These are phyloP conservation scores for Lotmaria passim DNA, from an alignment of 208 protist species.

Conservation along the genomic window DNA sequence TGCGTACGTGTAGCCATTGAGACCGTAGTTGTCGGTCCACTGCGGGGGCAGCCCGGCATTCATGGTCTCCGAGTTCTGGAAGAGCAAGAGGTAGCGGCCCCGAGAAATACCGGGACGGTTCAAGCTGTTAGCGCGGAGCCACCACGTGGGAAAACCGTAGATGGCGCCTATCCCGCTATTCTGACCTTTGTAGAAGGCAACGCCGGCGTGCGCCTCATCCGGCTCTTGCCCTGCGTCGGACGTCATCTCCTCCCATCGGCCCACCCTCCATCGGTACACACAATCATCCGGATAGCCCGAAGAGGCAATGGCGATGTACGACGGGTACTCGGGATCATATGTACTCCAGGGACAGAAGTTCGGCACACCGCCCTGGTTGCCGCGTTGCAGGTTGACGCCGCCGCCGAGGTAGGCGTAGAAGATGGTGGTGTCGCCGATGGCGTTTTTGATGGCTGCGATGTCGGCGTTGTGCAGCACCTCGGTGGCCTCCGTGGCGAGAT, in stretches of 20 bases:
- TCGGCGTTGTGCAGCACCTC: constrained; percentile 23
- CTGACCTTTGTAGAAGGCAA: background rate
- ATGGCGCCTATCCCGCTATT: background rate
- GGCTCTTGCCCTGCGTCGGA: background rate
- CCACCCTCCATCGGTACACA: background rate
- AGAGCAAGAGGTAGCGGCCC: constrained; percentile 23
- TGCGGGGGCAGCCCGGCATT: background rate
- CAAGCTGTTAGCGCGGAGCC: background rate
- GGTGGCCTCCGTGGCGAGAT: constrained; percentile 37
- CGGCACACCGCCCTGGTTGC: background rate
- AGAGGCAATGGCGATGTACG: background rate
- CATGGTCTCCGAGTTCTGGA: constrained; percentile 10
- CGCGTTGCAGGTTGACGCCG: constrained; percentile 10
- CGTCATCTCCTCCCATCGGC: background rate
- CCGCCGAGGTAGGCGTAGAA: constrained; percentile 46
- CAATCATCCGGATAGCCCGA: background rate
- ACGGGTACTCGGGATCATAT: background rate
- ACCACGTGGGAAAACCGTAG: constrained; percentile 13
- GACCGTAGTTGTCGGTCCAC: constrained; percentile 32
- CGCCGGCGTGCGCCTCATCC: background rate
- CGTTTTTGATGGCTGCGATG: constrained; percentile 13
- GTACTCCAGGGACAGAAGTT: constrained; percentile 4
- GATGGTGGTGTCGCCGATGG: background rate
- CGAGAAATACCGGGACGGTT: background rate
- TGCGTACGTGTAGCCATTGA: constrained; percentile 38